phyloP scores from a whole-genome alignment of 2,329 filamentous ascomycete species.

The Venturia carpophila region DNA sequence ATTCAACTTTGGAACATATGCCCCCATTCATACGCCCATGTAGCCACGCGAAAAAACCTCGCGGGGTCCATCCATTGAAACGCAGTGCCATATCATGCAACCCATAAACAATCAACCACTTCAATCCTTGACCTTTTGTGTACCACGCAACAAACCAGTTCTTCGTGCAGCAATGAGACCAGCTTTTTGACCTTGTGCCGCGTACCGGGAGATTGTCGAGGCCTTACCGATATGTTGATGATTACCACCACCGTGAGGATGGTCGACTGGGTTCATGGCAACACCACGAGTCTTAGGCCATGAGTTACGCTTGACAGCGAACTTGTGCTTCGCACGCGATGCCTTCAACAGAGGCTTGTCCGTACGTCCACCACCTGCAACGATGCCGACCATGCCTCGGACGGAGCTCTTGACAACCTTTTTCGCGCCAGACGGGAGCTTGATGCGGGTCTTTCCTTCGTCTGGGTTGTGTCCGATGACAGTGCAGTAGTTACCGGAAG shows the following conservation, averaged over 20 bases:
- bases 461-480: constrained; percentile 96
- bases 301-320: constrained; percentile 99
- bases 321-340: constrained; percentile 99
- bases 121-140: constrained; percentile 96
- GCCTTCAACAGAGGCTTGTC: constrained; percentile 99
- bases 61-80: constrained; percentile 2
- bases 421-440: constrained; percentile 98
- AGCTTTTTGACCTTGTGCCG: constrained; percentile 97
- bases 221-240: constrained; percentile 99
- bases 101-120: constrained; percentile 19
- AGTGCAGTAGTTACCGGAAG: constrained; percentile 98
- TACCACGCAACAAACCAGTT: constrained; percentile 99
- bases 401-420: constrained; percentile 90
- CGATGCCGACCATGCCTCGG: constrained; percentile 98
- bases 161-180: constrained; percentile 99
- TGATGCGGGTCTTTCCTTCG: constrained; percentile 80
- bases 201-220: constrained; percentile 98
- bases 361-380: constrained; percentile 97
- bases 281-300: constrained; percentile 99
- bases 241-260: constrained; percentile 78
- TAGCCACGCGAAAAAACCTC: constrained; percentile 6
- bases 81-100: constrained; percentile 13
- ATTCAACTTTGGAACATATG: constrained; percentile 12
- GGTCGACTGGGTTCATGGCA: constrained; percentile 99
- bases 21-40: constrained; percentile 16